A percentile compares a stretch with the other conserved stretches of the same genome.
Evolutionary conservation across 1,284 basidiomycete genomes (phyloP).

Genomic region (Tilletiopsis washingtonensis): DNA sequence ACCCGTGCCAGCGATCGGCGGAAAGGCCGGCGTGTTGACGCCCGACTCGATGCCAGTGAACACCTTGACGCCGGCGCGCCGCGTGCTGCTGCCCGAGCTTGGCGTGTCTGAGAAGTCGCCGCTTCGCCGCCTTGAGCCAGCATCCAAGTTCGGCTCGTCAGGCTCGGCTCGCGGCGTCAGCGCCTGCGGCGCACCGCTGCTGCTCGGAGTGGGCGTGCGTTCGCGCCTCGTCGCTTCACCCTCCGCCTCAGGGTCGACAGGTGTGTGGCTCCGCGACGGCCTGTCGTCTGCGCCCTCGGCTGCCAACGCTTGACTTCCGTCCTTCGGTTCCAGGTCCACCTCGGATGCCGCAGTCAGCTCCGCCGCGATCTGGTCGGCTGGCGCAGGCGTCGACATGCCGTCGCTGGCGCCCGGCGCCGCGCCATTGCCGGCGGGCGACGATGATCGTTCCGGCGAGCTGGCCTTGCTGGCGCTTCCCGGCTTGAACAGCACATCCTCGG

Average conservation of each 20-base stretch:
- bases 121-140: too few species aligned
- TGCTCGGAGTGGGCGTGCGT: not conserved
- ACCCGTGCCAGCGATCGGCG: conserved; percentile 7
- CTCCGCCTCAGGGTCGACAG: too few species aligned
- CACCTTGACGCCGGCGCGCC: conserved; percentile 11
- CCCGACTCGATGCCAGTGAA: conserved; percentile 28
- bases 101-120: too few species aligned
- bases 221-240: not conserved
- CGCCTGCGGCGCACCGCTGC: not conserved
- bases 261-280: too few species aligned
- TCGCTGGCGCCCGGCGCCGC: not conserved
- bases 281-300: not conserved
- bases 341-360: not conserved
- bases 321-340: too few species aligned
- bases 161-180: not conserved
- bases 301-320: too few species aligned
- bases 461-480: conserved; percentile 32
- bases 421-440: too few species aligned
- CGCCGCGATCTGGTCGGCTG: not conserved
- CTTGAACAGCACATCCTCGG: conserved; percentile 29
- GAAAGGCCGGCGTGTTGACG: conserved; percentile 24
- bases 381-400: not conserved
- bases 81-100: not conserved
- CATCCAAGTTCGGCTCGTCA: too few species aligned
- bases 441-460: conserved; percentile 27